Evolutionary conservation across 352 stramenopile species (phyloP).

Genomic region (Aphanomyces stellatus): DNA sequence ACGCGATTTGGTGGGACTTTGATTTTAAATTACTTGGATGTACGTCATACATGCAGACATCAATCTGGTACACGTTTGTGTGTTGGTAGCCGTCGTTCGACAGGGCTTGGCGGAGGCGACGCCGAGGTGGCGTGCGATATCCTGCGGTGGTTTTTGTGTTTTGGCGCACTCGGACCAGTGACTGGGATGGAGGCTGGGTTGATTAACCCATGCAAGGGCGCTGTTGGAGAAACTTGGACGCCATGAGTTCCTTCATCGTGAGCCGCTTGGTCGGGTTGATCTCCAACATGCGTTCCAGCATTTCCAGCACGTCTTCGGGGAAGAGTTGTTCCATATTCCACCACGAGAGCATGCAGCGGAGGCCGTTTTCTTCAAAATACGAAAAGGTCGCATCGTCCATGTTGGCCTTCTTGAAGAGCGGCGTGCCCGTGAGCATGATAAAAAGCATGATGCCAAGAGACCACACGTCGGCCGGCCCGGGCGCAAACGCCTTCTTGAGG

Average conservation of each 20-base stretch:
- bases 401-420: slow-evolving; percentile 18
- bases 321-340: slow-evolving; percentile 7
- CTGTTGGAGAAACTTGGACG: not conserved
- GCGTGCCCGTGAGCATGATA: slow-evolving; percentile 23
- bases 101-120: too few relatives aligned
- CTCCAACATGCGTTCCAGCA: not conserved
- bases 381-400: not conserved
- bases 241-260: slow-evolving; percentile 3
- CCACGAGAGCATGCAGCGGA: not conserved
- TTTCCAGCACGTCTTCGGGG: not conserved
- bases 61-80: too few relatives aligned
- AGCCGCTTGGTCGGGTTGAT: not conserved
- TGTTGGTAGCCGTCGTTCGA: too few relatives aligned
- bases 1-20: too few relatives aligned
- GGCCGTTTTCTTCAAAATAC: slow-evolving; percentile 3
- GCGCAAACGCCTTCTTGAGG: slow-evolving; percentile 2
- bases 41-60: too few relatives aligned
- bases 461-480: slow-evolving; percentile 31
- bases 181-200: too few relatives aligned
- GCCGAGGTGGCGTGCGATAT: too few relatives aligned
- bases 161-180: too few relatives aligned
- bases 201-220: too few relatives aligned
- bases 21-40: too few relatives aligned
- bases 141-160: too few relatives aligned
- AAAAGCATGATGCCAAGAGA: slow-evolving; percentile 25